Evolutionary conservation across 257 asterid genomes (phyloP), one percentile per base, ranked within the genome.

Genomic region (Cordia subcordata): DNA sequence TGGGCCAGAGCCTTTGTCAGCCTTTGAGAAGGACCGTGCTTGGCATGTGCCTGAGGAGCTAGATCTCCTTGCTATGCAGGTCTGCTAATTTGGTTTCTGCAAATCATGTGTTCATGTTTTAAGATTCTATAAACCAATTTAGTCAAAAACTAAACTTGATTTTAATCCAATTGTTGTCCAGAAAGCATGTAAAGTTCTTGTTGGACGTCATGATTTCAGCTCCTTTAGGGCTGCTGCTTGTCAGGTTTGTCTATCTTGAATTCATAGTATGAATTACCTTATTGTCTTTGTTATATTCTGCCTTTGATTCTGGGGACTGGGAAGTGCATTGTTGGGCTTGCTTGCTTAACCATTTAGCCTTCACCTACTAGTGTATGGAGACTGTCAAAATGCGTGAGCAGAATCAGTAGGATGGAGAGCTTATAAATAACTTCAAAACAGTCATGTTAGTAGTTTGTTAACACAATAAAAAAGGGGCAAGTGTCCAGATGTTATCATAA

Each of bases 21-120:
- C 75, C 69, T 88, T 88, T 17, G 96, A 86, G 70, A 88, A 81
- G 75, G 94, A 64, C 75, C 83, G 89, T 50, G 96, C 94, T 58
- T 88, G 99, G 97, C 96, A 92, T 77, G 86, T 88, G 57, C 80
- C 91, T 27, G 89, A 86, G 78, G 82, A 84, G 40, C 89, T 92
- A 68, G 77, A 83, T 68, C 70, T 84, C 69, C 76, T 47, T 53
- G 68, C 86, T 22, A 92, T 92, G 97, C 92, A 81, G 99, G 99
- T 86, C 69, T 63, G 55, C 63, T 42, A 42, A n/a, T 53, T n/a
- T 18, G 57, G 38, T 22, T 64, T 46, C 10, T 19, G 46, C 12
- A 14, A 20, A 38, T 46, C 13, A 22, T 59, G 14, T 56, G 35
- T 72, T 32, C 23, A 42, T 60, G 11, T 49, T 32, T 5, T 35